Percentiles rank a stretch among this genome's conserved stretches.
These are phyloP conservation scores for Corynascus novoguineensis DNA, from an alignment of 495 filamentous ascomycete species.

Conservation along the genomic window DNA sequence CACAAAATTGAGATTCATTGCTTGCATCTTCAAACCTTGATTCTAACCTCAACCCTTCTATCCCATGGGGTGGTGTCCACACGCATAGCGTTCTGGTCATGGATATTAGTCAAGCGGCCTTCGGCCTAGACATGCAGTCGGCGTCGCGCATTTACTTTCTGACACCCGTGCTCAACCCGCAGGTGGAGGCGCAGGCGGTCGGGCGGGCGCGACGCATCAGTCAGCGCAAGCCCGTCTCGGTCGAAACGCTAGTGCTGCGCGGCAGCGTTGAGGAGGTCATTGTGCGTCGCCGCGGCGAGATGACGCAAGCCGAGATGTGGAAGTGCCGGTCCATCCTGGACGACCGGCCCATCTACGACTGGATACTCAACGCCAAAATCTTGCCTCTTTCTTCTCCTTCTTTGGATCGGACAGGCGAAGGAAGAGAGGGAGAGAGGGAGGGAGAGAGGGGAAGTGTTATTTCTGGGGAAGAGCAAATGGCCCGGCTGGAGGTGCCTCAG, in stretches of 20 bases:
- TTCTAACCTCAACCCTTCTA: too few relatives aligned
- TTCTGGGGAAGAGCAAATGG: slow-evolving; percentile 49
- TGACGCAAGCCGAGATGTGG: slow-evolving; percentile 69
- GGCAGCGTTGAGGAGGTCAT: slow-evolving; percentile 85
- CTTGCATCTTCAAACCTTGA: background rate
- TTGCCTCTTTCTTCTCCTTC: slow-evolving; percentile 44
- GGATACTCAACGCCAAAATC: slow-evolving; percentile 69
- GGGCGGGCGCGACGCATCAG: slow-evolving; percentile 87
- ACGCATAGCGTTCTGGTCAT: slow-evolving; percentile 71
- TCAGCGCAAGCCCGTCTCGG: slow-evolving; percentile 71
- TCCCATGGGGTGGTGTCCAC: too few relatives aligned
- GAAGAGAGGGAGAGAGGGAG: background rate
- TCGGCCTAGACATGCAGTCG: slow-evolving; percentile 74
- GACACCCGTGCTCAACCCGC: slow-evolving; percentile 80
- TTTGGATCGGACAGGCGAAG: background rate
- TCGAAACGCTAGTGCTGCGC: slow-evolving; percentile 79
- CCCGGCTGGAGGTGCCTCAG: slow-evolving; percentile 48
- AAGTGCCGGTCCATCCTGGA: slow-evolving; percentile 68
- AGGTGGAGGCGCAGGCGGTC: slow-evolving; percentile 85
- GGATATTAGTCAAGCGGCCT: slow-evolving; percentile 82
- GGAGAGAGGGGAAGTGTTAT: background rate
- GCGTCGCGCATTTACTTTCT: slow-evolving; percentile 89
- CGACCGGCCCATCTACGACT: slow-evolving; percentile 67
- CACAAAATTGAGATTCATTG: too few relatives aligned
- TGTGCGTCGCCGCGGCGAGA: slow-evolving; percentile 62